phyloP scores from a whole-genome alignment of 805 yeast genomes.

The Starmerella bombi region DNA sequence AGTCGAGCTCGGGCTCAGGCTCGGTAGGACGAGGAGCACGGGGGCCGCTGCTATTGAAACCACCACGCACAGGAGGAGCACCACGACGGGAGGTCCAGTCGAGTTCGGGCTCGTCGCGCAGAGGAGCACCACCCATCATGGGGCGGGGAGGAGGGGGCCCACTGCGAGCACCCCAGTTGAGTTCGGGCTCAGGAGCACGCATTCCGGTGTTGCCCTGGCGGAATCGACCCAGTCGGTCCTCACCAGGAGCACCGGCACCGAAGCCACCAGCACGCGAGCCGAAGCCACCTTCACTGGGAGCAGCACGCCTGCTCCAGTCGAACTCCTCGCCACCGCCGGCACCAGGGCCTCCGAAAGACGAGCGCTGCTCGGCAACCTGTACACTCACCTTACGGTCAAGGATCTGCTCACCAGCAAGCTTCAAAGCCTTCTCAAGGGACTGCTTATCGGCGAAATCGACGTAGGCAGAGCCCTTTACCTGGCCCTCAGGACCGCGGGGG shows the following conservation, averaged over 20 bases:
- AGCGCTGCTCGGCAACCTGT: constrained; percentile 63
- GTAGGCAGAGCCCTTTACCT: constrained; percentile 77
- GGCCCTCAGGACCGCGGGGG: constrained; percentile 49
- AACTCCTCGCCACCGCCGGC: constrained; percentile 23
- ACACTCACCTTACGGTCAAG: constrained; percentile 55
- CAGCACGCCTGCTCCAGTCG: constrained; percentile 20
- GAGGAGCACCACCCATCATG: not conserved
- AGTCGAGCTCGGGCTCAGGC: constrained; percentile 40
- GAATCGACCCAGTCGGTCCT: constrained; percentile 31
- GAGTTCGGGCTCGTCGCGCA: constrained; percentile 14
- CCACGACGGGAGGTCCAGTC: constrained; percentile 20
- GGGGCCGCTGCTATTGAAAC: too few species aligned
- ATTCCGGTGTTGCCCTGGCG: constrained; percentile 10
- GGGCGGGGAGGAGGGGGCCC: constrained; percentile 10
- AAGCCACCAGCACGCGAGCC: constrained; percentile 27
- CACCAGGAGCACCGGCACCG: constrained; percentile 26
- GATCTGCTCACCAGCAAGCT: constrained; percentile 56
- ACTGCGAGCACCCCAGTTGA: constrained; percentile 32
- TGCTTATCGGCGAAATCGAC: constrained; percentile 77
- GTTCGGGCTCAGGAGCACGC: constrained; percentile 29
- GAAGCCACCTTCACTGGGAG: constrained; percentile 28
- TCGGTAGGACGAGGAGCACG: constrained; percentile 24
- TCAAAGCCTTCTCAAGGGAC: constrained; percentile 60
- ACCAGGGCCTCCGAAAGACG: constrained; percentile 39
- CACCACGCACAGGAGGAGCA: constrained; percentile 20